Percentiles rank a stretch among this genome's conserved stretches.
Conservation (phyloP, 805 yeast species). For the Starmerella kuoi region DNA sequence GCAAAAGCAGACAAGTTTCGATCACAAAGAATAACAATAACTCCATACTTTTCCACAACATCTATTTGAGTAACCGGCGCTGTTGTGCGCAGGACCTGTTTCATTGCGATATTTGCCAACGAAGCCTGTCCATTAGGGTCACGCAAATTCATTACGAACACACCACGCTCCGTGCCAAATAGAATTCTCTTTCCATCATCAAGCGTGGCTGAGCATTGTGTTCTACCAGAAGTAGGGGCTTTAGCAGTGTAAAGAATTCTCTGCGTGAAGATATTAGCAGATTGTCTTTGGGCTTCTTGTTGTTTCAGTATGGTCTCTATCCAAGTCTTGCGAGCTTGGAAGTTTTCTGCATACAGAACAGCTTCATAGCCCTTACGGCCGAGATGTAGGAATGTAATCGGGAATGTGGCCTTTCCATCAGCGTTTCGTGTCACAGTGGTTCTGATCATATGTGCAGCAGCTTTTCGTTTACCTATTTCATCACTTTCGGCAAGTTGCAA, state of each 20-base stretch:
- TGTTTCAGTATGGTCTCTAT: slow-evolving; percentile 69
- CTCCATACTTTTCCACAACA: slow-evolving; percentile 80
- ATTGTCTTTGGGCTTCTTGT: slow-evolving; percentile 56
- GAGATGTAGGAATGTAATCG: slow-evolving; percentile 39
- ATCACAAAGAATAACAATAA: slow-evolving; percentile 69
- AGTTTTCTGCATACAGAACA: slow-evolving; percentile 33
- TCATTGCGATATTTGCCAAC: slow-evolving; percentile 36
- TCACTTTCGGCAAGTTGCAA: slow-evolving; percentile 64
- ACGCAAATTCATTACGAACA: slow-evolving; percentile 65
- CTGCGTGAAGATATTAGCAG: slow-evolving; percentile 67
- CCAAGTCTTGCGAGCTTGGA: slow-evolving; percentile 59
- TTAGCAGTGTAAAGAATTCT: slow-evolving; percentile 38
- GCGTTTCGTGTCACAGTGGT: slow-evolving; percentile 17
- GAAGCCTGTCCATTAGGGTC: slow-evolving; percentile 41
- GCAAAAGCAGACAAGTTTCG: slow-evolving; percentile 69
- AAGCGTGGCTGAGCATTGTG: slow-evolving; percentile 53
- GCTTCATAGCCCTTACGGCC: slow-evolving; percentile 39
- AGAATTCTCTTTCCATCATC: slow-evolving; percentile 86
- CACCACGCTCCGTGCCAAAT: slow-evolving; percentile 86
- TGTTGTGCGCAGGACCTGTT: slow-evolving; percentile 56
- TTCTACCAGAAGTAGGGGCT: slow-evolving; percentile 7
- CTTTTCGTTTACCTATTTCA: slow-evolving; percentile 44
- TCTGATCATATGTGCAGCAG: slow-evolving; percentile 22
- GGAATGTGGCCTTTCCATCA: slow-evolving; percentile 28
- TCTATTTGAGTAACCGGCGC: slow-evolving; percentile 74